Conservation (phyloP, 345 rosid species). For the Erodium maritimum region DNA sequence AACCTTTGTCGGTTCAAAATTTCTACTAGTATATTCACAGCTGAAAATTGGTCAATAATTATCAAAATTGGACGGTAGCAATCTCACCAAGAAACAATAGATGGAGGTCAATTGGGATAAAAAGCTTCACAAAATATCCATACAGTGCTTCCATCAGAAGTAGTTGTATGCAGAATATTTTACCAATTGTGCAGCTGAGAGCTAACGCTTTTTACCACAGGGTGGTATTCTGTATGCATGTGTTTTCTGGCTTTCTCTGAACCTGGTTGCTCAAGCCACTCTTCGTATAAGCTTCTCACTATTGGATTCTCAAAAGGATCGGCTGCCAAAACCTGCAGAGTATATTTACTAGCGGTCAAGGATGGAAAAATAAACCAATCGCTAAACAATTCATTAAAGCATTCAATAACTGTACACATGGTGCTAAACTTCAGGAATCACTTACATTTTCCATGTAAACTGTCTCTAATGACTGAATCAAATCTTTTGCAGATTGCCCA, state of each 20-base stretch:
- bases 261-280: slow-evolving; percentile 87
- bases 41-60: neutral
- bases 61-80: slow-evolving; percentile 29
- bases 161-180: neutral
- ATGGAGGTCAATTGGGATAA: neutral
- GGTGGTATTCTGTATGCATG: slow-evolving; percentile 81
- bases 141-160: neutral
- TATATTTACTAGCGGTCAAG: neutral
- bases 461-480: slow-evolving; percentile 53
- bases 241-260: slow-evolving; percentile 58
- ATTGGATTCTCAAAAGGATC: slow-evolving; percentile 70
- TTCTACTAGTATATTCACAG: too few species aligned
- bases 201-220: slow-evolving; percentile 59
- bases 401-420: neutral
- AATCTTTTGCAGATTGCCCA: slow-evolving; percentile 64
- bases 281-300: slow-evolving; percentile 52
- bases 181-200: slow-evolving; percentile 79
- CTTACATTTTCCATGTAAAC: slow-evolving; percentile 71
- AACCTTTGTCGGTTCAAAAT: too few species aligned
- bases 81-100: slow-evolving; percentile 1
- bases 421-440: neutral
- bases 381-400: neutral
- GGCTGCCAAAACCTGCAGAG: slow-evolving; percentile 34
- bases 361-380: neutral
- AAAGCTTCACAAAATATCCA: neutral